Percentiles rank a stretch among this genome's conserved stretches.
These are phyloP conservation scores for Aspergillus bombycis DNA, from an alignment of 2,329 filamentous ascomycete genomes.

Conservation along the genomic window DNA sequence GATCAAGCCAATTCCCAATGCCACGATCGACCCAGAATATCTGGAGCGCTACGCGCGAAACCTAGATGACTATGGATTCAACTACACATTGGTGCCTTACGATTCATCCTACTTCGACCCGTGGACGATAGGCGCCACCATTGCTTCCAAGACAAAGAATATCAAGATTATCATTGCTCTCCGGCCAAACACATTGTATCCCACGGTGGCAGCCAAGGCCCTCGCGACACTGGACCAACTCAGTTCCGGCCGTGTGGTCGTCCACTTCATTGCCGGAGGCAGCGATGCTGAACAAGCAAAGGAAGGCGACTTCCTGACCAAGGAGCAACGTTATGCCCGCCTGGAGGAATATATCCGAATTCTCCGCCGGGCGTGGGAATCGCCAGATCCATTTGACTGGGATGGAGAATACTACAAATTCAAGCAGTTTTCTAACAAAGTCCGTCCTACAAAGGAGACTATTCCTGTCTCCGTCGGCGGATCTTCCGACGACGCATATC, in stretches of 20 bases:
- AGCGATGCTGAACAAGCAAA: slow-evolving; percentile 63
- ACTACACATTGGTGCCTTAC: slow-evolving; percentile 65
- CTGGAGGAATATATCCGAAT: slow-evolving; percentile 66
- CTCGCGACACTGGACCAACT: slow-evolving; percentile 65
- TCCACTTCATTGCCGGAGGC: slow-evolving; percentile 66
- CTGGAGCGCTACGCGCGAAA: slow-evolving; percentile 60
- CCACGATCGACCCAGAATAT: slow-evolving; percentile 59
- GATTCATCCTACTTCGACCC: slow-evolving; percentile 59
- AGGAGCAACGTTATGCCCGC: slow-evolving; percentile 61
- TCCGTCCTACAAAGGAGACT: slow-evolving; percentile 56
- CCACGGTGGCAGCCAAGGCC: slow-evolving; percentile 64
- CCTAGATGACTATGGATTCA: slow-evolving; percentile 63
- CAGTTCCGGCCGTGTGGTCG: slow-evolving; percentile 59
- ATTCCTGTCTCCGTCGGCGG: slow-evolving; percentile 64
- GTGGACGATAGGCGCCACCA: slow-evolving; percentile 63
- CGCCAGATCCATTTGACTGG: slow-evolving; percentile 63
- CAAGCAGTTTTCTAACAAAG: slow-evolving; percentile 59
- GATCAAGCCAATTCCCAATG: slow-evolving; percentile 55
- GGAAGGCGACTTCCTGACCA: slow-evolving; percentile 63
- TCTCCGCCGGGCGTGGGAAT: slow-evolving; percentile 61
- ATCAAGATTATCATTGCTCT: slow-evolving; percentile 65
- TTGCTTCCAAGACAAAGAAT: slow-evolving; percentile 60
- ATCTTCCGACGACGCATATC: slow-evolving; percentile 62
- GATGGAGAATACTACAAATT: slow-evolving; percentile 63
- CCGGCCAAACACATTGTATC: slow-evolving; percentile 64